Evolutionary conservation across 1,284 basidiomycete genomes (phyloP), one percentile per base, ranked within the genome.

Genomic region (Ceratobasidium theobromae): DNA sequence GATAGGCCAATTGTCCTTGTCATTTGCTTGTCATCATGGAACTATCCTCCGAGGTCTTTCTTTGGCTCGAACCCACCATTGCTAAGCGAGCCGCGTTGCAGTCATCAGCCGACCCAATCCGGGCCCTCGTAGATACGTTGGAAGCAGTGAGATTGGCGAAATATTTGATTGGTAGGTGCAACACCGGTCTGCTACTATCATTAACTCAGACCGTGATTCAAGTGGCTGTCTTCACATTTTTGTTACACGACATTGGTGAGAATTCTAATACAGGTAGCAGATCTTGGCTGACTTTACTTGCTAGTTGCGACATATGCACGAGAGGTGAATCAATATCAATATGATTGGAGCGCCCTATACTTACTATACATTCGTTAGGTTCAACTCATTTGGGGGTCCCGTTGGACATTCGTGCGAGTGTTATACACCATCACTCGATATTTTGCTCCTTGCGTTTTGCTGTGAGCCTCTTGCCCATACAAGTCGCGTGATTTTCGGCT

Each of bases 371-470:
- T 0, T 51, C 18, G 9, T 23, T 25, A 65, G 60, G 51, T 65
- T 18, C 49, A 46, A 21, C 49, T 43, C n/a, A 53, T 65, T n/a
- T 65, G 60, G 60, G 60, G 60, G 14, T 65, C 60, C 3, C 60
- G 60, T 27, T 65, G 60, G 60, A 45, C 49, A 14, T 46, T 65
- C 18, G 49, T 65, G 18, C 49, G 60, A 33, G 51, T 53, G 18
- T 16, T 65, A 14, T 65, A 53, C 21, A 53, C 60, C 1, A 40
- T 65, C 30, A 45, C 49, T 43, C 33, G 60, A 18, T 65, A 65
- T 23, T 65, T 52, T 52, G 25, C 53, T n/a, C 60, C 60, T 16
- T 53, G 48, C 21, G 18, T 53, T 23, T 23, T 65, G 11, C 11
- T 65, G 60, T 65, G n/a, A 53, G 60, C 27, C 4, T 33, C 9